Evolutionary conservation across 225 moss, liverwort and hornwort species (phyloP).

Genomic region (Antitrichia curtipendula): DNA sequence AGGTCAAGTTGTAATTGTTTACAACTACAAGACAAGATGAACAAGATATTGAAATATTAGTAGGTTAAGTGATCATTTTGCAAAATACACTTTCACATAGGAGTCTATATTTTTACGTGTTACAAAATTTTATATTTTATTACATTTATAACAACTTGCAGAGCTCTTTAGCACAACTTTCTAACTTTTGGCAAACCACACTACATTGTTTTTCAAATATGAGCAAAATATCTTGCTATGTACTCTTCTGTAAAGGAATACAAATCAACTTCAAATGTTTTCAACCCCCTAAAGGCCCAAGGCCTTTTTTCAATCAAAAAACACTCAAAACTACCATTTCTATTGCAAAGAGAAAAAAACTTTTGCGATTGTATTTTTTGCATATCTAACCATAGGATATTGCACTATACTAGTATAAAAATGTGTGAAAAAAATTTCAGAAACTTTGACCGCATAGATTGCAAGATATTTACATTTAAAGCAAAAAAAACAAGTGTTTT

Average conservation of each 20-base stretch:
- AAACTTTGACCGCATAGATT: too few relatives aligned
- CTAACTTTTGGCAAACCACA: background rate
- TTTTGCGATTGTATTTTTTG: too few relatives aligned
- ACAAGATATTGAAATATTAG: background rate
- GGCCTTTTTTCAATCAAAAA: too few relatives aligned
- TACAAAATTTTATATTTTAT: background rate
- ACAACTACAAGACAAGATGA: background rate
- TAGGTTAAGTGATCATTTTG: background rate
- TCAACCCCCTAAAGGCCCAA: too few relatives aligned
- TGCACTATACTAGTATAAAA: too few relatives aligned
- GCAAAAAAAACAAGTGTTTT: too few relatives aligned
- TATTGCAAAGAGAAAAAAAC: too few relatives aligned
- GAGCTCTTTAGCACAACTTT: background rate
- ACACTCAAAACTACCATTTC: too few relatives aligned
- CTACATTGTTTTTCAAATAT: background rate
- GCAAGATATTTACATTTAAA: too few relatives aligned
- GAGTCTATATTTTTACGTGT: background rate
- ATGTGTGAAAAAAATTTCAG: too few relatives aligned
- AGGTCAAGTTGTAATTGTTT: background rate
- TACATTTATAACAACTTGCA: background rate
- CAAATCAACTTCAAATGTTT: background rate
- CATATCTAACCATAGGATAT: too few relatives aligned
- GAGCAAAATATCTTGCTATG: background rate
- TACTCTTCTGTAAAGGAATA: fast-evolving
- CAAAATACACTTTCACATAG: background rate